phyloP scores from a whole-genome alignment of 345 rosid genomes.

The Eucalyptus pauciflora region DNA sequence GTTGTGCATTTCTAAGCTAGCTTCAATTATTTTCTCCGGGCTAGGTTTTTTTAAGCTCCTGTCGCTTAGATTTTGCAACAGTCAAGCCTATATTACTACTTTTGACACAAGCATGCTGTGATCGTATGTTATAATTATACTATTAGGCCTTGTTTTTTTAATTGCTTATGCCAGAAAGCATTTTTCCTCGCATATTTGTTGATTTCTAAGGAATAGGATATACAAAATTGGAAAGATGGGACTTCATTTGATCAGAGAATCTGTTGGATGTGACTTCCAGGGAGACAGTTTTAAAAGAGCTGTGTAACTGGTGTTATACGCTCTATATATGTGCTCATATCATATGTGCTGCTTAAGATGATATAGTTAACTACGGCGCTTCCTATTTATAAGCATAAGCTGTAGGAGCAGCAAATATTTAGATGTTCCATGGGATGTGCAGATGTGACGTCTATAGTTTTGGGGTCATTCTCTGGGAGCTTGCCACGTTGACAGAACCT shows the following conservation, averaged over 20 bases:
- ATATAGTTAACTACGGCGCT: background rate
- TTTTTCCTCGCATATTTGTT: background rate
- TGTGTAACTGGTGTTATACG: background rate
- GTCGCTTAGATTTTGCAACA: background rate
- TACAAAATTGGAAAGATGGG: background rate
- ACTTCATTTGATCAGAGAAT: rapidly evolving
- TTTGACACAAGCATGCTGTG: background rate
- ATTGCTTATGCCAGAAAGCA: background rate
- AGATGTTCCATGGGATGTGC: background rate
- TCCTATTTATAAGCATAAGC: background rate
- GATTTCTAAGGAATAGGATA: background rate
- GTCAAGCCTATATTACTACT: background rate
- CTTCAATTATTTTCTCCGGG: background rate
- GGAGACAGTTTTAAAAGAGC: background rate
- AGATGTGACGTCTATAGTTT: constrained; percentile 98
- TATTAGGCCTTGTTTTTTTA: background rate
- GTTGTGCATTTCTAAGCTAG: background rate
- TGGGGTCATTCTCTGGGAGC: constrained; percentile 97
- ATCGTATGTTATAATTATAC: background rate
- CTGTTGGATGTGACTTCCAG: background rate
- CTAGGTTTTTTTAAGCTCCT: background rate
- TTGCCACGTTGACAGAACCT: constrained; percentile 83
- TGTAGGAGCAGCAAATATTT: rapidly evolving
- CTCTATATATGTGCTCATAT: background rate
- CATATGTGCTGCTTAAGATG: background rate